These are phyloP conservation scores for Tilletia horrida DNA, from an alignment of 1,284 basidiomycete genomes.

Conservation along the genomic window DNA sequence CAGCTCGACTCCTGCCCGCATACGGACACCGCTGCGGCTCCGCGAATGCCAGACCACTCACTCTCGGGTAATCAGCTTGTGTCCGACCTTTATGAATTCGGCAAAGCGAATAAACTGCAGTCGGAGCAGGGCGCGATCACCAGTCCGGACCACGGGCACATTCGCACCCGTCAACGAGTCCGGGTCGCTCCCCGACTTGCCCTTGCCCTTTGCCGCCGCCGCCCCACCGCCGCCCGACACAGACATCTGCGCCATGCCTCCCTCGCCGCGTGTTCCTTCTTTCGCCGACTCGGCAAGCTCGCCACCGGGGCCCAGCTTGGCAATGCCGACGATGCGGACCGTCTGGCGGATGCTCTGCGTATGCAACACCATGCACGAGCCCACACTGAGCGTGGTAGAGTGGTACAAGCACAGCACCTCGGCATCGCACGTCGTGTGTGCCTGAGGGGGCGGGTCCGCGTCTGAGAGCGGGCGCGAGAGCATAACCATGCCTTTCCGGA, in stretches of 20 bases:
- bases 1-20: too few relatives aligned
- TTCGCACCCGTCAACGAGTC: not conserved
- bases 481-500: constrained; percentile 79
- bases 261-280: not conserved
- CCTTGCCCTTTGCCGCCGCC: not conserved
- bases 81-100: constrained; percentile 50
- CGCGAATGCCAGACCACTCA: too few relatives aligned
- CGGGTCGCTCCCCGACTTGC: not conserved
- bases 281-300: constrained; percentile 11
- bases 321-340: constrained; percentile 46
- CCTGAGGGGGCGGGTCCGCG: constrained; percentile 34
- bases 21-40: too few relatives aligned
- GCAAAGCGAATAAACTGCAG: constrained; percentile 47
- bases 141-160: constrained; percentile 47
- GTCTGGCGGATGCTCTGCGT: constrained; percentile 52
- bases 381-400: constrained; percentile 48
- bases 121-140: constrained; percentile 47
- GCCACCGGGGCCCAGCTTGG: constrained; percentile 36
- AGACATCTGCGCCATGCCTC: not conserved
- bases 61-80: constrained; percentile 50
- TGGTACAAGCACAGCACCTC: constrained; percentile 54
- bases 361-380: constrained; percentile 53
- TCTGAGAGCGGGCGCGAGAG: constrained; percentile 39
- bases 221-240: not conserved
- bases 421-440: constrained; percentile 48